Conservation (phyloP, 2,329 filamentous ascomycete species). For the Pseudogymnoascus verrucosus region DNA sequence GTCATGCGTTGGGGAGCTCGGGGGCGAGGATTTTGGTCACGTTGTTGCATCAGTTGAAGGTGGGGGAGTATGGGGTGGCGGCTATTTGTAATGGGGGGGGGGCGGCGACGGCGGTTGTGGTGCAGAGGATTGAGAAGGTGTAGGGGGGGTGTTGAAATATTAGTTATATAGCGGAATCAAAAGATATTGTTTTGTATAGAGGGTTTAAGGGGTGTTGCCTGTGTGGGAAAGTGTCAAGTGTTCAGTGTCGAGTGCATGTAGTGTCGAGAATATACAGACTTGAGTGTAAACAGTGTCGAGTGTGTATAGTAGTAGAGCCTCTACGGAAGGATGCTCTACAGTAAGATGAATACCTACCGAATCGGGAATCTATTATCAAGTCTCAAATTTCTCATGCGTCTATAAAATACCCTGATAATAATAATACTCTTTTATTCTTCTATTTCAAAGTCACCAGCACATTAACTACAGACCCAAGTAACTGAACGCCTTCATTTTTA, state of each 20-base stretch:
- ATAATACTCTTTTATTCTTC: neutral
- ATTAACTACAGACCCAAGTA: too few relatives aligned
- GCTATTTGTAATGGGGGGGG: conserved; percentile 97
- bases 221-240: neutral
- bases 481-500: too few relatives aligned
- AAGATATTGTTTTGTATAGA: neutral
- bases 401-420: neutral
- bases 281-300: neutral
- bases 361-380: neutral
- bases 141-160: neutral
- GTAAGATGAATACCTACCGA: neutral
- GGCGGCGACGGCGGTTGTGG: conserved; percentile 82
- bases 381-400: neutral
- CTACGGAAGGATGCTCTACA: neutral
- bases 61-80: conserved; percentile 88
- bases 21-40: conserved; percentile 87
- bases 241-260: neutral
- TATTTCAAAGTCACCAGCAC: too few relatives aligned
- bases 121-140: conserved; percentile 31
- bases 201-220: neutral
- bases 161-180: neutral
- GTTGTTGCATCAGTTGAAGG: conserved; percentile 78
- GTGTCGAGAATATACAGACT: neutral
- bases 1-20: conserved; percentile 88
- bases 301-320: neutral